A percentile compares a stretch with the other conserved stretches of the same genome.
phyloP scores from a whole-genome alignment of 2,329 filamentous ascomycete genomes.

The Aspergillus novoparasiticus region DNA sequence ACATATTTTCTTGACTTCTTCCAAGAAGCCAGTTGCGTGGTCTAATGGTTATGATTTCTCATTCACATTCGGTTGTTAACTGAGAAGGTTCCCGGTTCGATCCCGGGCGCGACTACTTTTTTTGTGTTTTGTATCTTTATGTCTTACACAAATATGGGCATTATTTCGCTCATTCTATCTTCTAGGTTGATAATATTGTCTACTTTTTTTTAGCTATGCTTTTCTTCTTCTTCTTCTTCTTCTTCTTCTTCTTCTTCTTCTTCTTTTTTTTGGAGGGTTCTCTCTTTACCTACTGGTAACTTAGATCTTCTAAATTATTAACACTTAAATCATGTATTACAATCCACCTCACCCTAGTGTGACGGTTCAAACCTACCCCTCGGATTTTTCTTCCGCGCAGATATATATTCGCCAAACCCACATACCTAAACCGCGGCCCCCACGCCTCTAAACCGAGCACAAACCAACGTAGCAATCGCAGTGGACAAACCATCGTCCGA shows the following conservation, averaged over 20 bases:
- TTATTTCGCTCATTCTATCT: not conserved
- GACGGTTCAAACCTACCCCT: not conserved
- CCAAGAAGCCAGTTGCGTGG: slow-evolving; percentile 18
- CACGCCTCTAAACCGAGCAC: not conserved
- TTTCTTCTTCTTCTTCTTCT: too few relatives aligned
- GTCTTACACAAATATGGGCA: too few relatives aligned
- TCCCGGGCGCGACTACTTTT: slow-evolving; percentile 26
- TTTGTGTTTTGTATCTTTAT: not conserved
- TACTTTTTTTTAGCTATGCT: too few relatives aligned
- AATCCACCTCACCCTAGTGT: too few relatives aligned
- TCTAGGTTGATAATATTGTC: too few relatives aligned
- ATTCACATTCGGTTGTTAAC: slow-evolving; percentile 22
- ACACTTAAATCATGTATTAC: too few relatives aligned
- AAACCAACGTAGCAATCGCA: not conserved
- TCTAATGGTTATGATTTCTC: slow-evolving; percentile 29
- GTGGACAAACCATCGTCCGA: not conserved
- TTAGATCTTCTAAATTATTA: too few relatives aligned
- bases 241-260: too few relatives aligned
- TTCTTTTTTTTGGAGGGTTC: too few relatives aligned
- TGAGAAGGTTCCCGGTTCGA: slow-evolving; percentile 26
- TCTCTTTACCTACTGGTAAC: too few relatives aligned
- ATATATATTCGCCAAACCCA: not conserved
- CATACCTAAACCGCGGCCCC: too few relatives aligned
- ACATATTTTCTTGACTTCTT: not conserved
- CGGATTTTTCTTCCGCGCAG: not conserved